phyloP scores from a whole-genome alignment of 768 basidiomycete genomes.

The Sarcodon aspratus region DNA sequence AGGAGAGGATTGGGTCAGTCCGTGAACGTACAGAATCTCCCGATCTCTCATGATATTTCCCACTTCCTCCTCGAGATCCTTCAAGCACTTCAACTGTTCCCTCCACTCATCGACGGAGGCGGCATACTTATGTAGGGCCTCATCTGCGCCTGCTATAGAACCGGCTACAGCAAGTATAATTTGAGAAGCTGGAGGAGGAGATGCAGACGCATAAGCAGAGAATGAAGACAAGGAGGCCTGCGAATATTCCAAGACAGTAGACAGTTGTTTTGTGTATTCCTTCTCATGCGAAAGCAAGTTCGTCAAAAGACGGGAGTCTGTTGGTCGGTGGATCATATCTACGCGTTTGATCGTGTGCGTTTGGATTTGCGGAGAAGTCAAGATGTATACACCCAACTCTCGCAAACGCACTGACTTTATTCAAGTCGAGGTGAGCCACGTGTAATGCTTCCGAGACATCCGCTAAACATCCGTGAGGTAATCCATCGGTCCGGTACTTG shows the following conservation, averaged over 20 bases:
- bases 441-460: too few relatives aligned
- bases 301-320: constrained; percentile 61
- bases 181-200: constrained; percentile 40
- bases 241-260: constrained; percentile 44
- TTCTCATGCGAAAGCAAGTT: constrained; percentile 64
- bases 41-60: constrained; percentile 59
- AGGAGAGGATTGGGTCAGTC: neutral
- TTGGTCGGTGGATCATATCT: constrained; percentile 58
- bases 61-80: constrained; percentile 64
- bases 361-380: too few relatives aligned
- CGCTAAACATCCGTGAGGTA: too few relatives aligned
- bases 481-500: too few relatives aligned
- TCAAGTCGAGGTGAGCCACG: too few relatives aligned
- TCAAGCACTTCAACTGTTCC: constrained; percentile 46
- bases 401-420: too few relatives aligned
- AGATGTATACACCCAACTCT: too few relatives aligned
- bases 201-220: constrained; percentile 63
- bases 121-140: constrained; percentile 53
- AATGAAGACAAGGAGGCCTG: constrained; percentile 53
- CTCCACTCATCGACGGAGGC: constrained; percentile 55
- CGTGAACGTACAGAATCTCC: constrained; percentile 61
- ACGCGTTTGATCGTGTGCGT: too few relatives aligned
- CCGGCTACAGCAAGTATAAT: constrained; percentile 43
- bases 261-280: constrained; percentile 54
- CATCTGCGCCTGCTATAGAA: constrained; percentile 51